Evolutionary conservation across 1,139 yeast species (phyloP), one percentile per base, ranked within the genome.

Genomic region (Zygotorulaspora mrakii): DNA sequence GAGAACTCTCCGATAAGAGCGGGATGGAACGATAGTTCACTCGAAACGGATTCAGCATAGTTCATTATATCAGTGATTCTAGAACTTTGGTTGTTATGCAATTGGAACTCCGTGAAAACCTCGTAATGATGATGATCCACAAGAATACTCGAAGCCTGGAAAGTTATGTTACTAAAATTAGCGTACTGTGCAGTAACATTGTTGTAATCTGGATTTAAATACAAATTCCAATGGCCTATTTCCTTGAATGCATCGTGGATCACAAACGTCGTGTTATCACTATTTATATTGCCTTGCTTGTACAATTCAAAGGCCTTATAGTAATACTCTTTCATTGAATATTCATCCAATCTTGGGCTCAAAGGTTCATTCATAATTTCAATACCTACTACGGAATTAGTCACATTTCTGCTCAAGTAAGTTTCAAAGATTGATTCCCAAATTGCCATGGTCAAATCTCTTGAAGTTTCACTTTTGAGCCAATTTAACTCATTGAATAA

Each of bases 341-440:
- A 53, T 48, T 66, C 57, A 43, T 70, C 64, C 43, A 77, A 60
- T 2, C 59, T 54, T 0, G 75, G 63, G 13, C 74, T 71, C 46
- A 75, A 64, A n/a, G 86, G 87, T 57, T 80, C 86, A 55, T 79
- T 80, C 24, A 79, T 65, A n/a, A 79, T 64, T 57, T 80, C 81
- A 39, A 80, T 70, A 16, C 83, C 86, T 43, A 76, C 66, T 30
- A 79, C 73, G 46, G 76, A 77, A 5, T 59, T 55, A 46, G 71
- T 75, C 29, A 73, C 68, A 23, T 63, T 59, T 8, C 68, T 68
- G 26, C 82, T 88, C 32, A 65, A 52, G 63, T 84, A 87, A 53
- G 75, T 77, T 25, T 70, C 63, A 45, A 73, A 68, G 39, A 79
- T 64, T 5, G 52, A 46, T 12, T 66, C 51, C 51, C 79, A 64